Conservation (phyloP, 805 yeast genomes). For the Metschnikowia picachoensis region DNA sequence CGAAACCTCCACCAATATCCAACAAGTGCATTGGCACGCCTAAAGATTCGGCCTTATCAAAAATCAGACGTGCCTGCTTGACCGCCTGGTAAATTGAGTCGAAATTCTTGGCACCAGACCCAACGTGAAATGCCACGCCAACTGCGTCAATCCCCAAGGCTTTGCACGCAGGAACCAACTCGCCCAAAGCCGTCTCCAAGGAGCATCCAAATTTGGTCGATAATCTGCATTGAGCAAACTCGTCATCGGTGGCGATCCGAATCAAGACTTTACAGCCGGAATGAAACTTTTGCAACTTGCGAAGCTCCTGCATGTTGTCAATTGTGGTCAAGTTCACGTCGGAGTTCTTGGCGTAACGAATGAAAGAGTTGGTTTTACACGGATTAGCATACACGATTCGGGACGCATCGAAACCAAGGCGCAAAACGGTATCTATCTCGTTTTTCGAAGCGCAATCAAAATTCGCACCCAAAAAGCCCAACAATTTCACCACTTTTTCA, state of each 20-base stretch:
- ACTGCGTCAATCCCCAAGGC: constrained; percentile 58
- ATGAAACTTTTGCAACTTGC: constrained; percentile 63
- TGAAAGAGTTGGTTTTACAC: constrained; percentile 80
- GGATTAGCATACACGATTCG: constrained; percentile 91
- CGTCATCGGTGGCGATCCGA: constrained; percentile 87
- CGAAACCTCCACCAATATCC: constrained; percentile 95
- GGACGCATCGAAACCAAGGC: constrained; percentile 57
- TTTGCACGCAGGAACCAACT: constrained; percentile 58
- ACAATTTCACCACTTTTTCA: constrained; percentile 48
- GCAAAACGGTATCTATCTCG: constrained; percentile 69
- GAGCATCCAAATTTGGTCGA: constrained; percentile 88
- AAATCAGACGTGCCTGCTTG: constrained; percentile 62
- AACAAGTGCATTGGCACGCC: constrained; percentile 52
- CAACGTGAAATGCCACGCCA: constrained; percentile 95
- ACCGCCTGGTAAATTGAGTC: constrained; percentile 66
- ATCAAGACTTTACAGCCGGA: constrained; percentile 69
- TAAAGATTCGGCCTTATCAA: constrained; percentile 48
- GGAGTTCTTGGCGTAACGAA: constrained; percentile 61
- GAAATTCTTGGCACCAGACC: constrained; percentile 84
- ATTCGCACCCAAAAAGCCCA: constrained; percentile 63
- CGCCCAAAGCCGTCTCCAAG: constrained; percentile 44
- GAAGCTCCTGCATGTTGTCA: constrained; percentile 82
- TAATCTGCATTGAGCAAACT: constrained; percentile 78
- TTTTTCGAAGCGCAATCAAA: constrained; percentile 92
- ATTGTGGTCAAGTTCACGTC: constrained; percentile 75